These are phyloP conservation scores for Kwoniella newhampshirensis DNA, from an alignment of 768 basidiomycete species.

Conservation along the genomic window DNA sequence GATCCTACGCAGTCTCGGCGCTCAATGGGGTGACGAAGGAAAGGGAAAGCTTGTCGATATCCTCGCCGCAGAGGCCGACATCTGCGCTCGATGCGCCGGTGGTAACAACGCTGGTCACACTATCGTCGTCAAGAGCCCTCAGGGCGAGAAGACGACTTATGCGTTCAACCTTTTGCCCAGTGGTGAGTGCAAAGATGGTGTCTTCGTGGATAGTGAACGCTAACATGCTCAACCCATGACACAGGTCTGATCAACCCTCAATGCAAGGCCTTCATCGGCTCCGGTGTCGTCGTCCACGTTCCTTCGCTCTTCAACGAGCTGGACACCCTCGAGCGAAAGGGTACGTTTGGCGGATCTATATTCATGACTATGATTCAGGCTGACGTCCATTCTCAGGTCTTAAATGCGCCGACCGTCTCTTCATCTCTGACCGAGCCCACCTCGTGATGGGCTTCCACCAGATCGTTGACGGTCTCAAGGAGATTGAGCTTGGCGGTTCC, in stretches of 20 bases:
- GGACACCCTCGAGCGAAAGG: slow-evolving; percentile 78
- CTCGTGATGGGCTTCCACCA: slow-evolving; percentile 99
- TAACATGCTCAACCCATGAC: too few species aligned
- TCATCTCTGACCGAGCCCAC: slow-evolving; percentile 93
- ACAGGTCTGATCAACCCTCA: slow-evolving; percentile 79
- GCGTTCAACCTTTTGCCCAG: slow-evolving; percentile 95
- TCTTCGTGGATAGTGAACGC: too few species aligned
- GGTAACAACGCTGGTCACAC: slow-evolving; percentile 99
- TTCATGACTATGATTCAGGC: slow-evolving; percentile 2
- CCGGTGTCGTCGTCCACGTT: slow-evolving; percentile 92
- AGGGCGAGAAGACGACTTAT: slow-evolving; percentile 69
- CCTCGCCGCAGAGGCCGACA: slow-evolving; percentile 79
- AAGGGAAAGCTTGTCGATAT: slow-evolving; percentile 88
- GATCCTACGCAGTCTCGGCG: slow-evolving; percentile 49
- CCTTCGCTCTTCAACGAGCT: slow-evolving; percentile 94
- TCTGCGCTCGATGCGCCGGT: slow-evolving; percentile 95
- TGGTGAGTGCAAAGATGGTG: slow-evolving; percentile 59
- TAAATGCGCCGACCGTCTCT: slow-evolving; percentile 75
- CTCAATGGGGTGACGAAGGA: slow-evolving; percentile 57
- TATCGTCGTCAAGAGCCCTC: slow-evolving; percentile 76
- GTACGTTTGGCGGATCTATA: slow-evolving; percentile 55
- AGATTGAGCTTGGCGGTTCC: slow-evolving; percentile 85
- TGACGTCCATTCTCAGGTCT: slow-evolving; percentile 62
- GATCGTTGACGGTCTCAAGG: slow-evolving; percentile 97
- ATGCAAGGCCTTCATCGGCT: slow-evolving; percentile 84